These are phyloP conservation scores for Bipolaris bicolor DNA, from an alignment of 2,329 filamentous ascomycete genomes.

Conservation along the genomic window DNA sequence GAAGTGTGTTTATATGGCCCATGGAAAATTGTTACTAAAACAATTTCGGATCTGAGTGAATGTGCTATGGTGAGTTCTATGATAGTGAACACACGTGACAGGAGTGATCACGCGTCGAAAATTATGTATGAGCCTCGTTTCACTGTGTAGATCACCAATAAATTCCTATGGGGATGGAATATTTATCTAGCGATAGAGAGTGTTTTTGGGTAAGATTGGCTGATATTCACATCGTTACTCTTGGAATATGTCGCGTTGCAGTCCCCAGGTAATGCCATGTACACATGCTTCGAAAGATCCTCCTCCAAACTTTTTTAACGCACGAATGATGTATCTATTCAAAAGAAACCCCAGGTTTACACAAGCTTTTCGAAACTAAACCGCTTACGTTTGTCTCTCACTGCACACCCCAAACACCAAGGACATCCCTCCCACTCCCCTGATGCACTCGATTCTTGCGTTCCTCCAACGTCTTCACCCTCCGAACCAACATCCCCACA, in stretches of 20 bases:
- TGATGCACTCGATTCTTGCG: conserved; percentile 37
- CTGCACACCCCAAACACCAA: conserved; percentile 54
- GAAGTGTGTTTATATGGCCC: neutral
- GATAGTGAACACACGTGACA: neutral
- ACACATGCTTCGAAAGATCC: too few relatives aligned
- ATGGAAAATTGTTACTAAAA: neutral
- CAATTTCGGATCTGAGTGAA: neutral
- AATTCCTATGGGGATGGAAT: too few relatives aligned
- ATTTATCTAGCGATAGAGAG: too few relatives aligned
- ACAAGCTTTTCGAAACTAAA: too few relatives aligned
- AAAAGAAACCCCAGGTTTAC: too few relatives aligned
- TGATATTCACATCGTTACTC: too few relatives aligned
- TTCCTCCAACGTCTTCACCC: conserved; percentile 52
- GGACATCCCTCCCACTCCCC: conserved; percentile 49
- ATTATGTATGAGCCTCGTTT: neutral
- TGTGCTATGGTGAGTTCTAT: neutral
- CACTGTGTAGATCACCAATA: too few relatives aligned
- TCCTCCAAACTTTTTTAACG: too few relatives aligned
- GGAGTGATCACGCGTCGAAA: neutral
- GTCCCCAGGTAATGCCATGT: too few relatives aligned
- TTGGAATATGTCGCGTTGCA: too few relatives aligned
- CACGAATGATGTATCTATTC: too few relatives aligned
- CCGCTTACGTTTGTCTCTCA: conserved; percentile 3
- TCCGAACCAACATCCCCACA: conserved; percentile 58
- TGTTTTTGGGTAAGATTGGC: too few relatives aligned